Evolutionary conservation across 176 grass and related monocot genomes (phyloP).

Genomic region (Phragmites australis): DNA sequence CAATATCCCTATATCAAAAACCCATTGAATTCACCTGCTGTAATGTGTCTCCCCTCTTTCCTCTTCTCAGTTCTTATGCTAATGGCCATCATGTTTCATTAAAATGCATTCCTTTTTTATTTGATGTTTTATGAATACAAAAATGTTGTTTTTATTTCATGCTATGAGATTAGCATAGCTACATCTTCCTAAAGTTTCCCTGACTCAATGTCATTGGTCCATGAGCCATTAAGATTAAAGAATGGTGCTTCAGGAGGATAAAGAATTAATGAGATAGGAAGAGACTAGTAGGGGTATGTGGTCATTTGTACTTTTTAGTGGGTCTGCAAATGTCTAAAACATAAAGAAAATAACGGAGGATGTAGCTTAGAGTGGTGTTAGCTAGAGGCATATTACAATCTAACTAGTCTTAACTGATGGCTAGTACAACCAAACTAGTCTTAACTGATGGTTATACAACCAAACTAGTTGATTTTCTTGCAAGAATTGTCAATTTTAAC

Average conservation of each 20-base stretch:
- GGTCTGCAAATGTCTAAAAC: neutral
- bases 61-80: neutral
- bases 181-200: neutral
- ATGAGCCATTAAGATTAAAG: neutral
- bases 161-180: neutral
- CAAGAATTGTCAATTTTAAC: neutral
- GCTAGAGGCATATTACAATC: neutral
- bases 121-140: neutral
- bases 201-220: neutral
- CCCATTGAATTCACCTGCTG: neutral
- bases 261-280: neutral
- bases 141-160: neutral
- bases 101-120: neutral
- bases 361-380: neutral
- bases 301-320: neutral
- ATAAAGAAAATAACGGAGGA: too few species aligned
- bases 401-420: neutral
- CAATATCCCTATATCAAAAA: neutral
- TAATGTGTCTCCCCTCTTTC: neutral
- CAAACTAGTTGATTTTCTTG: neutral
- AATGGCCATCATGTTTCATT: neutral
- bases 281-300: neutral
- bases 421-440: neutral
- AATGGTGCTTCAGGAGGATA: neutral
- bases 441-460: conserved; percentile 1